Percentiles rank a stretch among this genome's conserved stretches.
Evolutionary conservation across 2,329 filamentous ascomycete species (phyloP).

Genomic region (Scytalidium lignicola): DNA sequence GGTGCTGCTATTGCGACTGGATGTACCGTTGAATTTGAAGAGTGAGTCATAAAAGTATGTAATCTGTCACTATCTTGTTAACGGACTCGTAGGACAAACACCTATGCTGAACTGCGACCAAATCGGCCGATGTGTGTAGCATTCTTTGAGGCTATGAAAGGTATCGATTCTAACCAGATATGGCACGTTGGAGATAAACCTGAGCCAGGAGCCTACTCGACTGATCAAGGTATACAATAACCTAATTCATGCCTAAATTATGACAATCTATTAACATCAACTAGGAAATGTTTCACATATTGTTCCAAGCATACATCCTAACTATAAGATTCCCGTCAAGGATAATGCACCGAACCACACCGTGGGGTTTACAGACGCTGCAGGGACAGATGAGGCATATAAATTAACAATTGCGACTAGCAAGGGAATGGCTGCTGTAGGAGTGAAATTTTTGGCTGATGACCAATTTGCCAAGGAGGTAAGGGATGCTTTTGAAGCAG

Average conservation of each 20-base stretch:
- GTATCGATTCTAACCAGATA: constrained; percentile 1
- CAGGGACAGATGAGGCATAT: constrained; percentile 20
- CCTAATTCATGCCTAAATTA: neutral
- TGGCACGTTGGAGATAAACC: neutral
- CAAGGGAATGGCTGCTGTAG: constrained; percentile 9
- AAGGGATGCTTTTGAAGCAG: neutral
- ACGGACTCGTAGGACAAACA: constrained; percentile 9
- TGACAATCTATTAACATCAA: neutral
- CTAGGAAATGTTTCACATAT: constrained; percentile 16
- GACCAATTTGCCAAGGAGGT: neutral
- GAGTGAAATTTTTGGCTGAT: neutral
- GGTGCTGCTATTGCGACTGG: constrained; percentile 20
- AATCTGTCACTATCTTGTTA: neutral
- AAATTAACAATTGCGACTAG: constrained; percentile 7
- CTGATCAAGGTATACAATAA: constrained; percentile 23
- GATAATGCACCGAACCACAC: constrained; percentile 22
- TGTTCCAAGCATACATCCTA: constrained; percentile 10
- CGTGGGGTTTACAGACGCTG: constrained; percentile 10
- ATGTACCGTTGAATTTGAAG: constrained; percentile 22
- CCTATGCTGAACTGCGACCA: constrained; percentile 15
- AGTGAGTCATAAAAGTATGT: constrained; percentile 17
- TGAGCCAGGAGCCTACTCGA: constrained; percentile 12
- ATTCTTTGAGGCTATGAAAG: constrained; percentile 13
- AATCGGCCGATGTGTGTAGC: constrained; percentile 13
- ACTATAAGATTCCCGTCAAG: constrained; percentile 7